A percentile compares a stretch with the other conserved stretches of the same genome.
These are phyloP conservation scores for Leptographium lundbergii DNA, from an alignment of 2,329 filamentous ascomycete species.

Conservation along the genomic window DNA sequence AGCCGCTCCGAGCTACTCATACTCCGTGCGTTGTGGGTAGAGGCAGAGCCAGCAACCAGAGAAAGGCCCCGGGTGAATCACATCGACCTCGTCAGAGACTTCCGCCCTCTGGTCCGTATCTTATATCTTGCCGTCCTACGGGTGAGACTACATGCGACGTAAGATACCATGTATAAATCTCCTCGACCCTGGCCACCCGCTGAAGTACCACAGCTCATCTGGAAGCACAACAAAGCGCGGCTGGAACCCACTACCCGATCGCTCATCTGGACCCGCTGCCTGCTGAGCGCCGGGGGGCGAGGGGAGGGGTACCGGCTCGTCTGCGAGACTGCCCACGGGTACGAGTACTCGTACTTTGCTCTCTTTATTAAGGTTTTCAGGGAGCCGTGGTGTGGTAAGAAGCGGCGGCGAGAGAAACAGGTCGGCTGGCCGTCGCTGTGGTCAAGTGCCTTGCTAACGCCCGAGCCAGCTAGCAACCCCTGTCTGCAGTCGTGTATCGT, in stretches of 20 bases:
- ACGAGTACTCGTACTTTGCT: not conserved
- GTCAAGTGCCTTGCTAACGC: not conserved
- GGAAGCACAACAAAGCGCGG: not conserved
- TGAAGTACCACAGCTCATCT: not conserved
- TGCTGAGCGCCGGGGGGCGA: not conserved
- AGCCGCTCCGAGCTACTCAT: not conserved
- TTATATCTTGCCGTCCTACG: not conserved
- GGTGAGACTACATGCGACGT: no score
- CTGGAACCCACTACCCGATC: not conserved
- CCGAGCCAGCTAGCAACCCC: not conserved
- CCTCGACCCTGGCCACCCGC: not conserved
- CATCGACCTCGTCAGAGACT: not conserved
- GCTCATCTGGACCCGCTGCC: not conserved
- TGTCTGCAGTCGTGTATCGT: not conserved
- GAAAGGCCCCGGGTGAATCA: not conserved
- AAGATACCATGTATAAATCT: not conserved
- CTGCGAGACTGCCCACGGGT: not conserved
- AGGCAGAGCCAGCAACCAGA: not conserved
- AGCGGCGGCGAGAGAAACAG: not conserved
- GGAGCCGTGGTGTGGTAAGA: not conserved
- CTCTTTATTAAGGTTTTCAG: not conserved
- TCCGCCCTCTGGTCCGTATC: no score
- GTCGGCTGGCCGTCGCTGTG: not conserved
- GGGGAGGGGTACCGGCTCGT: not conserved
- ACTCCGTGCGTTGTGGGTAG: not conserved